Percentiles rank a stretch among this genome's conserved stretches.
phyloP scores from a whole-genome alignment of 2,329 filamentous ascomycete species.

The Phaeosphaeria sp. region DNA sequence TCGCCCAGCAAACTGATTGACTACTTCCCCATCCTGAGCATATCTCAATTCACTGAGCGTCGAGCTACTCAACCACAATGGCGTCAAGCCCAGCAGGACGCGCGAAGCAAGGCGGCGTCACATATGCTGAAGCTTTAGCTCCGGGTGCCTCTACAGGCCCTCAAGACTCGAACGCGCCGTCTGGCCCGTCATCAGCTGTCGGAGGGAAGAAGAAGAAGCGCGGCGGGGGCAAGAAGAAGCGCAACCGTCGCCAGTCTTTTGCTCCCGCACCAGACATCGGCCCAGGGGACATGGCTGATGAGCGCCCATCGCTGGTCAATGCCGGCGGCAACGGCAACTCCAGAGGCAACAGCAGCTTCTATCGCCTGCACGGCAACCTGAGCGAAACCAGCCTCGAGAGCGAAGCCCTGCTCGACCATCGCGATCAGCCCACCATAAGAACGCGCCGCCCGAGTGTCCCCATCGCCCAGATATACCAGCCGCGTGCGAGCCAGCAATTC shows the following conservation, averaged over 20 bases:
- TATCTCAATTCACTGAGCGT: slow-evolving; percentile 7
- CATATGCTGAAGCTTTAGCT: slow-evolving; percentile 23
- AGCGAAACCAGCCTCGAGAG: slow-evolving; percentile 91
- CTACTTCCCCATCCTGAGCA: neutral
- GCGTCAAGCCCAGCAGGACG: slow-evolving; percentile 20
- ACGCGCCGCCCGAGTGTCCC: slow-evolving; percentile 54
- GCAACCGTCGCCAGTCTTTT: slow-evolving; percentile 80
- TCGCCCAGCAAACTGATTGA: neutral
- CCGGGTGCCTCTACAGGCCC: slow-evolving; percentile 10
- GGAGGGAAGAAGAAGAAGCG: slow-evolving; percentile 72
- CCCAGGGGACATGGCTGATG: slow-evolving; percentile 63
- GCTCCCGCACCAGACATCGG: slow-evolving; percentile 62
- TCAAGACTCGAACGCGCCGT: slow-evolving; percentile 7
- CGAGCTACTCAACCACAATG: slow-evolving; percentile 17
- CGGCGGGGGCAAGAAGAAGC: slow-evolving; percentile 78
- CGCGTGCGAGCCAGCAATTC: slow-evolving; percentile 33
- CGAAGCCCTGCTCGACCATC: slow-evolving; percentile 85
- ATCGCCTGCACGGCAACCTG: slow-evolving; percentile 63
- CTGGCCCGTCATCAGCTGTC: slow-evolving; percentile 14
- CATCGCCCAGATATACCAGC: slow-evolving; percentile 37
- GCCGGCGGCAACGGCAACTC: slow-evolving; percentile 37
- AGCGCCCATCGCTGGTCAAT: slow-evolving; percentile 54
- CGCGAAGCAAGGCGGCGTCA: slow-evolving; percentile 16
- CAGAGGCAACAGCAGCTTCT: slow-evolving; percentile 58
- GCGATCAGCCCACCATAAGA: slow-evolving; percentile 58